These are phyloP conservation scores for Pterocarpus santalinus DNA, from an alignment of 306 rosid species.

Conservation along the genomic window DNA sequence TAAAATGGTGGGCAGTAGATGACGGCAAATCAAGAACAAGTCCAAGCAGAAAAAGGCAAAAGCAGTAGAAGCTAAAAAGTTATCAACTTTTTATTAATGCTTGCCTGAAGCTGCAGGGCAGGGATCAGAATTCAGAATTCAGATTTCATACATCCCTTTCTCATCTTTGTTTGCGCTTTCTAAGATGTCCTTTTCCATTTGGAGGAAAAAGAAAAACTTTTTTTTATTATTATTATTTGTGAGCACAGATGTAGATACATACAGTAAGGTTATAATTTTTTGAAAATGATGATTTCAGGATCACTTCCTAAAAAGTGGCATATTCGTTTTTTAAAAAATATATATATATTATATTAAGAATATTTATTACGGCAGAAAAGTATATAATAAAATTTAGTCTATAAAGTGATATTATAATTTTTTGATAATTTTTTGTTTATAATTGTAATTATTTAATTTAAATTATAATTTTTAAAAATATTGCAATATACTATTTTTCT, in stretches of 20 bases:
- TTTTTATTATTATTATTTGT: background rate
- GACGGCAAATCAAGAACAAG: conserved; percentile 27
- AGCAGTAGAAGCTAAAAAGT: background rate
- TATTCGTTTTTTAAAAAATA: no score
- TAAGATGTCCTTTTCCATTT: background rate
- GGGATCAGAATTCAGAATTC: conserved; percentile 7
- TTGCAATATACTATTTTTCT: no score
- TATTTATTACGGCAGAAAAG: no score
- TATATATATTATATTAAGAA: no score
- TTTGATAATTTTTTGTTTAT: no score
- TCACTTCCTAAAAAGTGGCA: no score
- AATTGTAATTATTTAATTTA: no score
- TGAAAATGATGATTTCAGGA: no score
- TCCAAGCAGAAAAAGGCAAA: conserved; percentile 39
- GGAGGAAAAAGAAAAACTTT: background rate
- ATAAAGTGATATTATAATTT: no score
- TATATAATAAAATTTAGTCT: no score
- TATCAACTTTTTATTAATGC: conserved; percentile 7
- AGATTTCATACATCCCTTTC: conserved; percentile 17
- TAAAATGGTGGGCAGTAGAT: conserved; percentile 10
- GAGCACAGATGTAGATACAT: background rate
- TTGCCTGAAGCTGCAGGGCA: conserved; percentile 20
- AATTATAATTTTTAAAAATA: no score
- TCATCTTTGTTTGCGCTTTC: background rate
- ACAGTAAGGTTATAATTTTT: background rate